phyloP scores from a whole-genome alignment of 2,329 filamentous ascomycete genomes.

The Colletotrichum phormii region DNA sequence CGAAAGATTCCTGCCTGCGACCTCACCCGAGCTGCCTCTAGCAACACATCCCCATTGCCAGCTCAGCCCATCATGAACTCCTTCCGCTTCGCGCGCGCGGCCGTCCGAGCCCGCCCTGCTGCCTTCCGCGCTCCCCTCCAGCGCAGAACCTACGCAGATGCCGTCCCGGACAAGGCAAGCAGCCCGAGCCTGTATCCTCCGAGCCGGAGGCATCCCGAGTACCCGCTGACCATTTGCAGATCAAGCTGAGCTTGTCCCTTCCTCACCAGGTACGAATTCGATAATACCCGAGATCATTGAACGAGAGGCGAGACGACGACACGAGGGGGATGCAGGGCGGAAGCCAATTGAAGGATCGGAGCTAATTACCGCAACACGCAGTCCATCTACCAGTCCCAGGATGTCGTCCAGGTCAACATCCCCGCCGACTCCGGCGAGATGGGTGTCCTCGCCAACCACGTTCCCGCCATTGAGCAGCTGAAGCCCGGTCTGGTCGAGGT shows the following conservation, averaged over 20 bases:
- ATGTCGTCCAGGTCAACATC: constrained; percentile 96
- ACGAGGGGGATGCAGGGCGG: constrained; percentile 15
- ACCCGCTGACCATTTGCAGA: constrained; percentile 60
- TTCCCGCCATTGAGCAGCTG: constrained; percentile 98
- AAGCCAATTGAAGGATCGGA: constrained; percentile 44
- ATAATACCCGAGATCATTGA: constrained; percentile 20
- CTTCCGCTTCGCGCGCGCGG: constrained; percentile 90
- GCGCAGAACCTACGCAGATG: constrained; percentile 92
- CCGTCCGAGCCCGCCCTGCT: constrained; percentile 84
- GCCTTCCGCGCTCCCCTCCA: constrained; percentile 81
- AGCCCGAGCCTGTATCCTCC: constrained; percentile 30
- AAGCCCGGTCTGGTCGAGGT: constrained; percentile 96
- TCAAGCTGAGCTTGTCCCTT: constrained; percentile 97
- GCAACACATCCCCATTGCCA: constrained; percentile 63
- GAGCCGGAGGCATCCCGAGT: constrained; percentile 39
- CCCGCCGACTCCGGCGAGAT: constrained; percentile 98
- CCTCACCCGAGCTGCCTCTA: constrained; percentile 54
- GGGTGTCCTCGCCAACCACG: constrained; percentile 99
- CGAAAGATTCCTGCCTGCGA: constrained; percentile 61
- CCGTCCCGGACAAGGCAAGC: constrained; percentile 82
- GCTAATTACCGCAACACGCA: constrained; percentile 67
- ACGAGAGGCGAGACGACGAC: constrained; percentile 13
- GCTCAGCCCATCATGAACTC: constrained; percentile 83
- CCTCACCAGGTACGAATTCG: constrained; percentile 90
- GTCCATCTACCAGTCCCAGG: constrained; percentile 77